These are phyloP conservation scores for Coleophoma crateriformis DNA, from an alignment of 2,329 filamentous ascomycete genomes.

Conservation along the genomic window DNA sequence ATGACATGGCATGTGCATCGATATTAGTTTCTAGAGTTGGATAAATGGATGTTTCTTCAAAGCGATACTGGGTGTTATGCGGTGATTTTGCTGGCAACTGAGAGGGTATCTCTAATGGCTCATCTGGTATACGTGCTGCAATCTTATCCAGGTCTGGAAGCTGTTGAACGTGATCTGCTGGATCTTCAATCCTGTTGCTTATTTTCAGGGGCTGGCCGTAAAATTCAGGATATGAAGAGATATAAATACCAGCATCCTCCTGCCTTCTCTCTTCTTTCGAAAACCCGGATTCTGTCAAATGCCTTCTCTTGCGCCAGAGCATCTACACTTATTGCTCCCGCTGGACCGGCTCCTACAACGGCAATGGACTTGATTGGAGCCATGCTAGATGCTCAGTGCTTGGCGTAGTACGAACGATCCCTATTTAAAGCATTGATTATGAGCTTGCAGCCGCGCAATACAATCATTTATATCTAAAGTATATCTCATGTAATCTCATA, in stretches of 20 bases:
- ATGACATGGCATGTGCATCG: conserved; percentile 52
- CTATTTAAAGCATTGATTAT: too few species aligned
- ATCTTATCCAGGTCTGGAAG: conserved; percentile 40
- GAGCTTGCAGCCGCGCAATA: too few species aligned
- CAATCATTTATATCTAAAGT: too few species aligned
- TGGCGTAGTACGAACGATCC: too few species aligned
- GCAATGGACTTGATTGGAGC: conserved; percentile 37
- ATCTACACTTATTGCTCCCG: conserved; percentile 55
- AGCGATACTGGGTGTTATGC: conserved; percentile 38
- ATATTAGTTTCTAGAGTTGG: conserved; percentile 63
- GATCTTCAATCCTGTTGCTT: conserved; percentile 33
- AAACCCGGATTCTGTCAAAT: conserved; percentile 55
- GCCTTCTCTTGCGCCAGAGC: conserved; percentile 51
- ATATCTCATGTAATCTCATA: too few species aligned
- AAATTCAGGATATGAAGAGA: not conserved
- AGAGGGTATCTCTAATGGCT: conserved; percentile 39
- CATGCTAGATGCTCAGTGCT: conserved; percentile 6
- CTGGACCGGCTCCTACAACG: conserved; percentile 55
- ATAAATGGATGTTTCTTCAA: conserved; percentile 54
- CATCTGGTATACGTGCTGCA: conserved; percentile 43
- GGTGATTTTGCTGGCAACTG: conserved; percentile 40
- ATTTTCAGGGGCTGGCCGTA: not conserved
- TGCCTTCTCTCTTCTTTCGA: conserved; percentile 52
- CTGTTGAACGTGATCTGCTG: conserved; percentile 29
- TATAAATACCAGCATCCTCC: conserved; percentile 54